A percentile compares a stretch with the other conserved stretches of the same genome.
Evolutionary conservation across 306 rosid genomes (phyloP).

Genomic region (Vachellia collinsii): DNA sequence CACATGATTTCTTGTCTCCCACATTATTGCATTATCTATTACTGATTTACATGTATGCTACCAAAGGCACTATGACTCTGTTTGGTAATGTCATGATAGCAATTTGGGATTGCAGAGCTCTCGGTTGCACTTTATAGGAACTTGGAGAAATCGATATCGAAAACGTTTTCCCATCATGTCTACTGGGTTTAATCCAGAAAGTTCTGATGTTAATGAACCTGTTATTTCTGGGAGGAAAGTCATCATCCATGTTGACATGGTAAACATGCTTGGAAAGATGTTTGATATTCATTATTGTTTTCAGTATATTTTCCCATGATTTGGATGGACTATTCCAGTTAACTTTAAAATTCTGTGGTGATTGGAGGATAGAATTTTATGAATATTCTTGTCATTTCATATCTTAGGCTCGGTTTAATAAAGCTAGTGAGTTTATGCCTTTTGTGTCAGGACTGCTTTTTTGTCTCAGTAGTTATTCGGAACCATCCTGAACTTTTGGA

Average conservation of each 20-base stretch:
- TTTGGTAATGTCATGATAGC: slow-evolving; percentile 35
- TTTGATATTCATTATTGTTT: slow-evolving; percentile 31
- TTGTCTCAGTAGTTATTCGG: slow-evolving; percentile 87
- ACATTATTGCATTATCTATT: slow-evolving; percentile 15
- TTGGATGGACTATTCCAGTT: neutral
- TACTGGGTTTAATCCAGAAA: slow-evolving; percentile 47
- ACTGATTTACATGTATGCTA: slow-evolving; percentile 4
- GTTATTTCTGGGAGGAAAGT: slow-evolving; percentile 44
- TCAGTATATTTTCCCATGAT: slow-evolving; percentile 26
- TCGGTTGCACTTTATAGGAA: slow-evolving; percentile 92
- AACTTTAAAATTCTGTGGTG: slow-evolving; percentile 25
- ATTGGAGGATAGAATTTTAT: slow-evolving; percentile 18
- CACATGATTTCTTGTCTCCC: slow-evolving; percentile 6
- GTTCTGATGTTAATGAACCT: slow-evolving; percentile 42
- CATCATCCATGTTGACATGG: slow-evolving; percentile 91
- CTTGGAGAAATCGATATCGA: slow-evolving; percentile 91
- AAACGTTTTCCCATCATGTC: slow-evolving; percentile 62
- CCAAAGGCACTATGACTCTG: slow-evolving; percentile 11
- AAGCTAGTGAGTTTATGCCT: slow-evolving; percentile 39
- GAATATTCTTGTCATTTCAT: slow-evolving; percentile 16
- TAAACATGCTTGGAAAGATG: slow-evolving; percentile 36
- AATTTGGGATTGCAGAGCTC: slow-evolving; percentile 69
- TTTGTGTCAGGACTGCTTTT: slow-evolving; percentile 87
- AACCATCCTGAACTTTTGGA: slow-evolving; percentile 64
- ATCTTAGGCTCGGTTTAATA: slow-evolving; percentile 3